Evolutionary conservation across 805 yeast genomes (phyloP), one percentile per base, ranked within the genome.

Genomic region (Barnettozyma sp.): DNA sequence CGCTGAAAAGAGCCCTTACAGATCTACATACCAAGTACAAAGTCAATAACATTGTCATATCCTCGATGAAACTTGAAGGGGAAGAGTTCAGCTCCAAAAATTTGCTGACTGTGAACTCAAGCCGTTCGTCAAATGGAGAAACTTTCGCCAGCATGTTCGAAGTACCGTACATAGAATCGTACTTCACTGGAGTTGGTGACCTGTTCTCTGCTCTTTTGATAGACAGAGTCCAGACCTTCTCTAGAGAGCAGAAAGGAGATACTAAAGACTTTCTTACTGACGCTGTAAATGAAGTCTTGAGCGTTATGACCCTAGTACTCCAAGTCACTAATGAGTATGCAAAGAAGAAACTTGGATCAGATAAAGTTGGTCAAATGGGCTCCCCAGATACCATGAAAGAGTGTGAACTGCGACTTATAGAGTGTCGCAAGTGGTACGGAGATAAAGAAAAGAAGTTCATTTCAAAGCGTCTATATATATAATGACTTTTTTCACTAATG

Each of bases 141-240:
- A 33, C 44, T 6, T 30, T 33, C 15, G 31, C 46, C 13, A 37
- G 34, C 5, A 15, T 42, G 31, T 76, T 72, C 48, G 66, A 68
- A 44, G 68, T 82, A 11, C 81, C 83, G 2, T 63, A 68, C 23
- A 71, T 85, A 27, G 75, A 79, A 36, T 78, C 90, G 5, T 86
- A 90, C 55, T 90, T 88, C 60, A 85, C 96, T 0, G 97, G 97
- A 2, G 95, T 92, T 0, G 97, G 97, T 6, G 97, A 88, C 51
- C 59, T 88, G 27, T 88, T 90, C 49, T 79, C 95, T 0, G 90
- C 95, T 0, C 56, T 88, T 26, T 56, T 87, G 22, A 48, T 84
- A 6, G 94, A 82, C 55, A 70, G 83, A 45, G 61, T 78, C 20
- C 63, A 58, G 46, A 55, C 29, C 46, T n/a, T 38, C 8, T 14